Base-by-base conservation (phyloP, 768 basidiomycete species). In the Calocera viscosa region DNA sequence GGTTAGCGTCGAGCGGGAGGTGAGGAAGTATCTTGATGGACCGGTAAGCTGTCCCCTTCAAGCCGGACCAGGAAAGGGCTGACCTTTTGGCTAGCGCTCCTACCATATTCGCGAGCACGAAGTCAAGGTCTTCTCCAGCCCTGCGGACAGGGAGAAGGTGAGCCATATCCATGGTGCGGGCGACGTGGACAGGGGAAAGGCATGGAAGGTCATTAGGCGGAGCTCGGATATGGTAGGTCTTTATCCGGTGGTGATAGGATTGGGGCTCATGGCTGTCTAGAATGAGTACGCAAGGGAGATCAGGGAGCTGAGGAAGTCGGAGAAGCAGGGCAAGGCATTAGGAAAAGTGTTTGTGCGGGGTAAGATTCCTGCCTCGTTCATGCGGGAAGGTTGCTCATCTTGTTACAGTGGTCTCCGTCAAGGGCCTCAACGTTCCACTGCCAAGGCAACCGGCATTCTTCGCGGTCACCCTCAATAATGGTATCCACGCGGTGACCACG, bases 321-420 rank as follows among this genome's bases (percentile, higher is more conserved):
- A 90, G 43, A 88, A 87, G 68, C 79, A 83, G 14, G 88, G 87
- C 43, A 94, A 92, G 72, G 83, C 87, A 0, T 86, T 89, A 66
- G 94, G 93, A 60, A 97, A 96, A 72, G 89, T 97, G 26, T 98
- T 98, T 71, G 91, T 98, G 64, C 89, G 89, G 82, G 91, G 94
- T 87, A 68, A 67, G 81, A 35, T 14, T 34, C 66, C 33, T 60
- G 22, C 53, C 39, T 60, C 39, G 0, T 16, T 26, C 19, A 12
- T 17, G 35, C 11, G 10, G 30, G n/a, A 24, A 1, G 17, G 41
- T 11, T 33, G 28, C 66, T 63, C 66, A 63, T 65, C 53, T n/a
- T 40, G 24, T 2, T 12, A 11, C 71, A 95, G 94, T 97, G 26
- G 75, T 91, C 35, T 86, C 87, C 38, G 81, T 93, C 67, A 88